phyloP scores from a whole-genome alignment of 257 asterid genomes.

The Solanum ahanhuiri region DNA sequence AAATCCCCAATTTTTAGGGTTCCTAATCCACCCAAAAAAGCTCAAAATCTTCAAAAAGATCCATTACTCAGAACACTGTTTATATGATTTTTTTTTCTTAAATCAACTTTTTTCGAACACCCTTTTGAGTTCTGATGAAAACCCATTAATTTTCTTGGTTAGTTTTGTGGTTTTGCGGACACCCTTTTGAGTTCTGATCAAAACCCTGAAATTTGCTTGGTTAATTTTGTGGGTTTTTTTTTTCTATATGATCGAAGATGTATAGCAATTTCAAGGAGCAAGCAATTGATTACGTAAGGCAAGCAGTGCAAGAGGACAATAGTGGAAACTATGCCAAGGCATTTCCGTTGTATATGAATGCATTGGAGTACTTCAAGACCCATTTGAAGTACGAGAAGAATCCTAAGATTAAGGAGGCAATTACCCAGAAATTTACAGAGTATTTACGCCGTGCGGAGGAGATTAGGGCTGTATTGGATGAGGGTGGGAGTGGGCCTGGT shows the following conservation, averaged over 20 bases:
- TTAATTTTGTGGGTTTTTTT: not conserved
- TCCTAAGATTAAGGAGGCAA: constrained; percentile 92
- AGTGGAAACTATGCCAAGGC: constrained; percentile 93
- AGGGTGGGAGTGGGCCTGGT: constrained; percentile 84
- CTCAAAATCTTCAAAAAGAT: not conserved
- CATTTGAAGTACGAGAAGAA: constrained; percentile 96
- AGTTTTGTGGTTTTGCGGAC: not conserved
- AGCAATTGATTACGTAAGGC: constrained; percentile 89
- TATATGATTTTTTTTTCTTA: not conserved
- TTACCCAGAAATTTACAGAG: constrained; percentile 89
- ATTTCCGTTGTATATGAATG: constrained; percentile 88
- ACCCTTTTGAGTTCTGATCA: not conserved
- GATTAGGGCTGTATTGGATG: constrained; percentile 83
- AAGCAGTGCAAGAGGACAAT: constrained; percentile 91
- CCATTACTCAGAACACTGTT: not conserved
- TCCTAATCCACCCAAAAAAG: not conserved
- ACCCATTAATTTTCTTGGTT: not conserved
- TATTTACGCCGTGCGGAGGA: constrained; percentile 97
- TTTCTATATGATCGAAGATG: constrained; percentile 22
- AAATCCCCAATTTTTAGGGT: not conserved
- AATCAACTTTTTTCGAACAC: not conserved
- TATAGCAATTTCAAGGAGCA: constrained; percentile 97
- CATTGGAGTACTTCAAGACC: constrained; percentile 87
- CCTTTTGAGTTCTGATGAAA: not conserved
- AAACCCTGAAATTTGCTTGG: not conserved